phyloP scores from a whole-genome alignment of 495 filamentous ascomycete species.

The Hyaloscypha finlandica region DNA sequence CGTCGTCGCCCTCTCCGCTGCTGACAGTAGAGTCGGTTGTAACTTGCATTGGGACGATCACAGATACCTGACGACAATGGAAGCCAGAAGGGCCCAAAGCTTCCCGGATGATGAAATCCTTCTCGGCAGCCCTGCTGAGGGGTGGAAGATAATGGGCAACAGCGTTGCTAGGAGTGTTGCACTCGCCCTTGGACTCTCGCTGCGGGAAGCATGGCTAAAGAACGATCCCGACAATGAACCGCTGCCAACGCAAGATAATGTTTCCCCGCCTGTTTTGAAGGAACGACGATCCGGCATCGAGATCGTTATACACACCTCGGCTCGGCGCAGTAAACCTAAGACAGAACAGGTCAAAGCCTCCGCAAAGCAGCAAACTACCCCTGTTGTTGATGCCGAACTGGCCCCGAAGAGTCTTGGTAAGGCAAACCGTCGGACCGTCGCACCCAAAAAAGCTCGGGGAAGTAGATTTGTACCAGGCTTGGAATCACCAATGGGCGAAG shows the following conservation, averaged over 20 bases:
- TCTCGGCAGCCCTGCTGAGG: slow-evolving; percentile 50
- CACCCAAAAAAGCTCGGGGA: not conserved
- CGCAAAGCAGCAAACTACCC: not conserved
- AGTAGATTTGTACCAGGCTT: not conserved
- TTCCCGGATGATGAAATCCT: slow-evolving; percentile 69
- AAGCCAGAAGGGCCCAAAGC: slow-evolving; percentile 65
- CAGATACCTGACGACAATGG: slow-evolving; percentile 59
- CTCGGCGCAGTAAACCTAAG: not conserved
- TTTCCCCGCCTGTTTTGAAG: not conserved
- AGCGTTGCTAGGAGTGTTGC: slow-evolving; percentile 67
- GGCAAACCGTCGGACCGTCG: not conserved
- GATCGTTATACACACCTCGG: not conserved
- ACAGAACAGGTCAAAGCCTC: not conserved
- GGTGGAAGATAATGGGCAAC: slow-evolving; percentile 69
- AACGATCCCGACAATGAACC: slow-evolving; percentile 1
- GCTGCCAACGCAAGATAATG: not conserved
- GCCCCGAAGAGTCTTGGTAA: not conserved
- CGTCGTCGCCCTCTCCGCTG: slow-evolving; percentile 45
- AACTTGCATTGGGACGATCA: slow-evolving; percentile 63
- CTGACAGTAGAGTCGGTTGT: slow-evolving; percentile 48
- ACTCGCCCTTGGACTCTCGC: slow-evolving; percentile 58
- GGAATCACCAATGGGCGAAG: not conserved
- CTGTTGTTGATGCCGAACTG: not conserved
- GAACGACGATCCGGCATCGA: not conserved
- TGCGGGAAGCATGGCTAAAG: slow-evolving; percentile 56